Evolutionary conservation across 2,329 filamentous ascomycete species (phyloP), one percentile per base, ranked within the genome.

Genomic region (Cladophialophora chaetospira): DNA sequence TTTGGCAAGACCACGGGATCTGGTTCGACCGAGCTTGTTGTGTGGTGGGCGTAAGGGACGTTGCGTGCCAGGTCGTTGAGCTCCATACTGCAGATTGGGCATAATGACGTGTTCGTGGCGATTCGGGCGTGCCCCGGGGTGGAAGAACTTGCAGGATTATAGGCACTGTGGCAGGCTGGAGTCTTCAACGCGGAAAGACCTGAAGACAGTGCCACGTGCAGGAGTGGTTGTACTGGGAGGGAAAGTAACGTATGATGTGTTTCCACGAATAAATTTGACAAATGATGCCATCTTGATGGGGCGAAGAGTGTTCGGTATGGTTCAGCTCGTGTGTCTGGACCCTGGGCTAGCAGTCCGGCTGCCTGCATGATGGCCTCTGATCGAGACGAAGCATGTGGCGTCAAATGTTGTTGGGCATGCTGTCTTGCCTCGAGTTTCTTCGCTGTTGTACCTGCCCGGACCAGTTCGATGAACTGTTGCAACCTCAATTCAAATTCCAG

Each of bases 111-210:
- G 1, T 60, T 63, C 11, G 63, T 61, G 2, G 63, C 59, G 15
- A 66, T 61, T 1, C 88, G 82, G 25, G 75, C 77, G 44, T 77
- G 73, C 17, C 75, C 76, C 53, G 77, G 79, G 11, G 78, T 77
- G 11, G 76, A 81, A 8, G 82, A 80, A 1, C 82, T 80, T 3
- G 82, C 77, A 1, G 64, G 64, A 35, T 66, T 66, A 64, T 81
- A 81, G 19, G 79, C 76, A 1, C 88, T 88, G 75, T 97, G 92
- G 71, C 94, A 99, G 13, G 91, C 87, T 0, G 94, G 94, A 0
- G 94, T 97, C 73, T 99, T 99, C 64, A 99, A 86, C 1, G 94
- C 92, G 0, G 92, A 97, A 8, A 99, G 82, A 5, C 94, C 94
- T 0, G 92, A 91, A 0, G 88, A 91, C 8, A 99, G 83, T 10